Evolutionary conservation across 2,329 filamentous ascomycete genomes (phyloP).

Genomic region (Scedosporium apiospermum): DNA sequence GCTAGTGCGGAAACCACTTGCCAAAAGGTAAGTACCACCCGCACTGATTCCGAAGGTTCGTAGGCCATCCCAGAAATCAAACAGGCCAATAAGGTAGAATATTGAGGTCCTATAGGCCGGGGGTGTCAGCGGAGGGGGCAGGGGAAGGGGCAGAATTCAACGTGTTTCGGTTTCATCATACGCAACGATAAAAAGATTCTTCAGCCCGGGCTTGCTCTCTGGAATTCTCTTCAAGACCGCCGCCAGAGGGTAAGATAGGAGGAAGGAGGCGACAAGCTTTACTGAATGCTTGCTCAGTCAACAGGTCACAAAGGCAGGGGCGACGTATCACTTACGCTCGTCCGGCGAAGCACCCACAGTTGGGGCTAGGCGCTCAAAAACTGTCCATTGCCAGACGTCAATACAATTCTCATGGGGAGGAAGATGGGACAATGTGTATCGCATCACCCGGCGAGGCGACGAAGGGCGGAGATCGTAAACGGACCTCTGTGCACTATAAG

Average conservation of each 20-base stretch:
- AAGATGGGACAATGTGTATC: no score
- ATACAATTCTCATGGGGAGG: neutral
- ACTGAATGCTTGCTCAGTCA: slow-evolving; percentile 42
- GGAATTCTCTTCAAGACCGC: slow-evolving; percentile 83
- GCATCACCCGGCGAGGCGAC: neutral
- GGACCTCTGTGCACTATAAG: slow-evolving; percentile 1
- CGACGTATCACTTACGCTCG: slow-evolving; percentile 28
- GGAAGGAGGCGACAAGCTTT: slow-evolving; percentile 84
- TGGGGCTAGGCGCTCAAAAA: slow-evolving; percentile 32
- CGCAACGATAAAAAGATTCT: slow-evolving; percentile 82
- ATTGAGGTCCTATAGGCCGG: slow-evolving; percentile 52
- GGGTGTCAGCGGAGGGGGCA: neutral
- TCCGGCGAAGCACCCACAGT: slow-evolving; percentile 33
- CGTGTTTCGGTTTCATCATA: slow-evolving; percentile 25
- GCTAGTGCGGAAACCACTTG: slow-evolving; percentile 65
- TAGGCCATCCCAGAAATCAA: slow-evolving; percentile 81
- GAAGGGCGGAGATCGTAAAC: neutral
- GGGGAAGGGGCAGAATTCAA: neutral
- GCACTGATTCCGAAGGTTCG: slow-evolving; percentile 73
- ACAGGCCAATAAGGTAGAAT: slow-evolving; percentile 90
- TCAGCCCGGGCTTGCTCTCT: slow-evolving; percentile 70
- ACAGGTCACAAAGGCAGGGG: neutral
- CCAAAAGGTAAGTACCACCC: slow-evolving; percentile 71
- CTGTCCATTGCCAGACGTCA: slow-evolving; percentile 16
- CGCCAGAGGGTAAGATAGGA: slow-evolving; percentile 86